Conservation (phyloP, 352 stramenopile species). For the Phytophthora agathidicida region DNA sequence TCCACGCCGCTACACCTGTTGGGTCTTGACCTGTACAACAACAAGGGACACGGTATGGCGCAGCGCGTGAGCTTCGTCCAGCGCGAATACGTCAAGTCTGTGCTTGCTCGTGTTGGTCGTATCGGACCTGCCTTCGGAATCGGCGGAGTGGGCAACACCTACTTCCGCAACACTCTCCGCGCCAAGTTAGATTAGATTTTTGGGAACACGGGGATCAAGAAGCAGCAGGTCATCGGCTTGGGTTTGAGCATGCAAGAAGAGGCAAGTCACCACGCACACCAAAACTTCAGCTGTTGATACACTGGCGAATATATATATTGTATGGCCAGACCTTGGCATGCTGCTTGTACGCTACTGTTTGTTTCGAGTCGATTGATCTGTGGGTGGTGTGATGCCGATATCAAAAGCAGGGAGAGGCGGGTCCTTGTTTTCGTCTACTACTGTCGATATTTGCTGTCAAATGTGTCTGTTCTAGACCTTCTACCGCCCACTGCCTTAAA, state of each 20-base stretch:
- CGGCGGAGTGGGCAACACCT: conserved; percentile 87
- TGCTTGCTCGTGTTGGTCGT: conserved; percentile 78
- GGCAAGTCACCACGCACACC: conserved; percentile 23
- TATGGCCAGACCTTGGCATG: conserved; percentile 26
- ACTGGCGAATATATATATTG: conserved; percentile 34
- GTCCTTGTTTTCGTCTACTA: conserved; percentile 21
- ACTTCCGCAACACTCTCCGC: conserved; percentile 60
- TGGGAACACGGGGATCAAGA: background rate
- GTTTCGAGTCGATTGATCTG: conserved; percentile 58
- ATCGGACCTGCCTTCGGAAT: conserved; percentile 92
- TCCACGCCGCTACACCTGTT: conserved; percentile 91
- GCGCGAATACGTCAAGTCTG: conserved; percentile 88
- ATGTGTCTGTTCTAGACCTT: too few species aligned
- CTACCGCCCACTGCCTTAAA: too few species aligned
- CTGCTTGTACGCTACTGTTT: conserved; percentile 16
- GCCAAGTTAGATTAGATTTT: conserved; percentile 41
- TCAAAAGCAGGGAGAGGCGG: too few species aligned
- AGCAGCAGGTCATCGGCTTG: conserved; percentile 16
- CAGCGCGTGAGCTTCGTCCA: conserved; percentile 66
- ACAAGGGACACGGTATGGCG: conserved; percentile 34
- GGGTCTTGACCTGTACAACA: conserved; percentile 92
- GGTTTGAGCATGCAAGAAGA: conserved; percentile 21
- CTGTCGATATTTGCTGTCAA: background rate
- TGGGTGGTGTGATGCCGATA: too few species aligned
- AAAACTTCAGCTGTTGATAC: conserved; percentile 14